These are phyloP conservation scores for Acanthochlamys bracteata DNA, from an alignment of 106 monocot genomes.

Conservation along the genomic window DNA sequence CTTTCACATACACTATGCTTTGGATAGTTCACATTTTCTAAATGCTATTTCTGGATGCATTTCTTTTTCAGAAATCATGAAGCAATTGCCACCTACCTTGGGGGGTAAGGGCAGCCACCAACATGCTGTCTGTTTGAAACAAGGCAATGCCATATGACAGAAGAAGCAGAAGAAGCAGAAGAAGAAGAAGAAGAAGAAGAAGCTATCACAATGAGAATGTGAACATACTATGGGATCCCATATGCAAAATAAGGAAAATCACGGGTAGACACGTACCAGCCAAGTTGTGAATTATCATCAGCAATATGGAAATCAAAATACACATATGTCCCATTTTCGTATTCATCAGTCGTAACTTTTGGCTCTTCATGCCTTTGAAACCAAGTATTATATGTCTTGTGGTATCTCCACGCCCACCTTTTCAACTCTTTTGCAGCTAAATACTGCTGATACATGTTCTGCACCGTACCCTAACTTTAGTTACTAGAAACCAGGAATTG, in stretches of 20 bases:
- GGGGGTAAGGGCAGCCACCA: too few species aligned
- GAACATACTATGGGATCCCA: too few species aligned
- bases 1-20: too few species aligned
- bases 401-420: conserved; percentile 93
- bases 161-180: too few species aligned
- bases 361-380: conserved; percentile 99
- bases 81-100: too few species aligned
- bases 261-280: conserved; percentile 52
- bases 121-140: too few species aligned
- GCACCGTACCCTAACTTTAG: conserved; percentile 12
- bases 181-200: too few species aligned
- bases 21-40: too few species aligned
- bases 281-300: conserved; percentile 64
- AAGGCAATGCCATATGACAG: too few species aligned
- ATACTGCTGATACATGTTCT: conserved; percentile 97
- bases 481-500: neutral
- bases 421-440: conserved; percentile 93
- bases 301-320: conserved; percentile 96
- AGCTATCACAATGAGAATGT: too few species aligned
- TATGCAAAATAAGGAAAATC: neutral
- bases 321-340: conserved; percentile 92
- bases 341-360: conserved; percentile 85
- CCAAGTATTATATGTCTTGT: conserved; percentile 92
- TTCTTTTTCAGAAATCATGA: too few species aligned
- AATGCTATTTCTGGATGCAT: too few species aligned